phyloP scores from a whole-genome alignment of 169 alveolate species.

The Perkinsus marinus region DNA sequence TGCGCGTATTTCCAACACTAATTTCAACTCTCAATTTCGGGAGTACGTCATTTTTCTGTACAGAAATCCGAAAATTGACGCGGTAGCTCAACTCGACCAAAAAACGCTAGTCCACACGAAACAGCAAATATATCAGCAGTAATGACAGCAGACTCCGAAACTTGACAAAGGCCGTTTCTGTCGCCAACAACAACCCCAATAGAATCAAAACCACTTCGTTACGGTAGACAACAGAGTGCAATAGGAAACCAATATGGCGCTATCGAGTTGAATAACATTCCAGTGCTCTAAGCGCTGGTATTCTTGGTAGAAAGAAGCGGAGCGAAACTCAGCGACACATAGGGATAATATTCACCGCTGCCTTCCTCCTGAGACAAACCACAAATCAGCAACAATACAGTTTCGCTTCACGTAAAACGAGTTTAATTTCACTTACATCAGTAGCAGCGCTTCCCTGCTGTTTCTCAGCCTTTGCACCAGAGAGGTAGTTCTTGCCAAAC shows the following conservation, averaged over 20 bases:
- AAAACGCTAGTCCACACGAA: no score
- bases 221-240: background rate
- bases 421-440: no score
- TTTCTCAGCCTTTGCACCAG: background rate
- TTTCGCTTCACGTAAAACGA: no score
- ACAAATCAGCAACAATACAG: no score
- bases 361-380: background rate
- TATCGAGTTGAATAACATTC: background rate
- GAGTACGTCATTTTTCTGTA: no score
- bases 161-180: no score
- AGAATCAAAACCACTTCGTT: background rate
- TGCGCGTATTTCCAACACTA: no score
- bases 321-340: background rate
- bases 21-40: no score
- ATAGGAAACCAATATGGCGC: background rate
- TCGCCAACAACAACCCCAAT: background rate
- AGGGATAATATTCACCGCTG: background rate
- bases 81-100: no score
- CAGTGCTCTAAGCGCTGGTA: background rate
- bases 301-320: background rate
- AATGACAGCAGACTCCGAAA: no score
- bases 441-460: background rate
- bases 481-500: constrained; percentile 18
- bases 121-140: no score
- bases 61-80: no score